These are phyloP conservation scores for Pyrenophora seminiperda DNA, from an alignment of 2,329 filamentous ascomycete genomes.

Conservation along the genomic window DNA sequence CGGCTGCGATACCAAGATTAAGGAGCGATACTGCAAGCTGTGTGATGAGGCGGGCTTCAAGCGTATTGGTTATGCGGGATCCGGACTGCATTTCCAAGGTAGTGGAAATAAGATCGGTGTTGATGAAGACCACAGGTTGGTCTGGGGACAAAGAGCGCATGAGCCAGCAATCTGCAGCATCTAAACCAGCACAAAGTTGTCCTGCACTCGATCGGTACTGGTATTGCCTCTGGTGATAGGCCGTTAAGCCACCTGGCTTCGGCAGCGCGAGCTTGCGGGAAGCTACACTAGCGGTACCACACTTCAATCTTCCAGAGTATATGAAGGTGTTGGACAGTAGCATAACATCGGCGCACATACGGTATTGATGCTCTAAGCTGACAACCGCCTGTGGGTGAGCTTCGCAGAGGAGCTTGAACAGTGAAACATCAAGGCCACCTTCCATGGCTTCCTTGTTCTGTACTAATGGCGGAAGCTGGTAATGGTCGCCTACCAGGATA, in stretches of 20 bases:
- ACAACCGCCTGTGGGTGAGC: constrained; percentile 85
- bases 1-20: constrained; percentile 71
- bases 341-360: constrained; percentile 99
- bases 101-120: constrained; percentile 77
- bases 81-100: constrained; percentile 71
- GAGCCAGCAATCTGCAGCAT: constrained; percentile 71
- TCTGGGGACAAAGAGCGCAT: constrained; percentile 70
- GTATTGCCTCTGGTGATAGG: constrained; percentile 39
- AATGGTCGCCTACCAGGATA: constrained; percentile 94
- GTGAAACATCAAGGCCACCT: constrained; percentile 86
- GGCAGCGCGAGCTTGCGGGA: constrained; percentile 70
- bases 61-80: constrained; percentile 83
- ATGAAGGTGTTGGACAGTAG: constrained; percentile 89
- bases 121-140: constrained; percentile 81
- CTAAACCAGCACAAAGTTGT: constrained; percentile 57
- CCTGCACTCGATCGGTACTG: constrained; percentile 11
- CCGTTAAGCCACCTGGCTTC: constrained; percentile 42
- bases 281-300: constrained; percentile 79
- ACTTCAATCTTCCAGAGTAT: constrained; percentile 88
- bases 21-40: constrained; percentile 83
- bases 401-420: constrained; percentile 94
- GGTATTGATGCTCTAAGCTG: constrained; percentile 92
- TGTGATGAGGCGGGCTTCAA: constrained; percentile 77
- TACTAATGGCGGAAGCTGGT: constrained; percentile 91
- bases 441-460: constrained; percentile 86